These are phyloP conservation scores for Mycena galopus DNA, from an alignment of 768 basidiomycete genomes.

Conservation along the genomic window DNA sequence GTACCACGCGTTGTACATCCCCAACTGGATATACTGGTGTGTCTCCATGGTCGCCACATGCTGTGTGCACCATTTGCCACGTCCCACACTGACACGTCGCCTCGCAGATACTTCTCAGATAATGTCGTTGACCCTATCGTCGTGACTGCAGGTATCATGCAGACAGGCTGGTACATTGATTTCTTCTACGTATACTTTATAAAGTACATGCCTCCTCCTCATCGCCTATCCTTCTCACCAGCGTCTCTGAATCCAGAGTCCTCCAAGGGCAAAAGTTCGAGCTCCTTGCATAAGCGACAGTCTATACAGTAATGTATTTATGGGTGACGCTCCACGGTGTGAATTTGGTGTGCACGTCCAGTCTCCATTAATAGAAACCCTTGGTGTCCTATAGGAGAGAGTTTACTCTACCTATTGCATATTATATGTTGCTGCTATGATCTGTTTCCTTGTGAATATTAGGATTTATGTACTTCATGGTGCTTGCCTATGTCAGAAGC, in stretches of 20 bases:
- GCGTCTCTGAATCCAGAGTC: slow-evolving; percentile 61
- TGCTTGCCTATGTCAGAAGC: too few species aligned
- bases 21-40: slow-evolving; percentile 92
- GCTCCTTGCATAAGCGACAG: slow-evolving; percentile 77
- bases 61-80: too few species aligned
- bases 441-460: too few species aligned
- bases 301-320: slow-evolving; percentile 33
- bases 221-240: neutral
- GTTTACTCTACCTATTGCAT: too few species aligned
- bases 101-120: slow-evolving; percentile 69
- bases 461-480: too few species aligned
- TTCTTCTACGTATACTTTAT: slow-evolving; percentile 97
- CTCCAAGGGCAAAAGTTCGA: slow-evolving; percentile 85
- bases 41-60: slow-evolving; percentile 55
- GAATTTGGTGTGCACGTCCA: too few species aligned
- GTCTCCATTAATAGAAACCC: too few species aligned
- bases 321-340: slow-evolving; percentile 21
- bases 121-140: slow-evolving; percentile 93
- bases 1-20: slow-evolving; percentile 85
- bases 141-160: slow-evolving; percentile 93
- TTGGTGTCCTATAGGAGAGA: too few species aligned
- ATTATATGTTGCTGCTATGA: too few species aligned
- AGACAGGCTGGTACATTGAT: slow-evolving; percentile 96
- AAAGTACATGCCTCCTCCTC: slow-evolving; percentile 51
- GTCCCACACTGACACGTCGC: slow-evolving; percentile 20